Percentiles rank a stretch among this genome's conserved stretches.
These are phyloP conservation scores for Leccinum imitatum DNA, from an alignment of 768 basidiomycete genomes.

Conservation along the genomic window DNA sequence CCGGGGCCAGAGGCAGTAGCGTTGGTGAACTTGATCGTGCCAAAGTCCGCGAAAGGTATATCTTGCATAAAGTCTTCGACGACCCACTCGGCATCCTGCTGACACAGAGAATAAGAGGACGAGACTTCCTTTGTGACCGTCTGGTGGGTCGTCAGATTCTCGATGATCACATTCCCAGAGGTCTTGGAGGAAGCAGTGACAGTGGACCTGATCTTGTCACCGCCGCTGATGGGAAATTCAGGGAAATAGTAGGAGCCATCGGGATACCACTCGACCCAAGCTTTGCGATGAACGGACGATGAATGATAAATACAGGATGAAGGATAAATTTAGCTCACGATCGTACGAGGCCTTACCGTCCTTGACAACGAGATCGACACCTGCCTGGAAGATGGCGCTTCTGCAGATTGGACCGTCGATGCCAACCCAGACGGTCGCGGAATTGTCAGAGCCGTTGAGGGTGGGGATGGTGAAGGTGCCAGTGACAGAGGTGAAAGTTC, in stretches of 20 bases:
- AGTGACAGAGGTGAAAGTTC: neutral
- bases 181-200: neutral
- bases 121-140: neutral
- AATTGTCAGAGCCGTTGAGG: neutral
- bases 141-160: neutral
- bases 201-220: neutral
- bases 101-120: neutral
- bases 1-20: neutral
- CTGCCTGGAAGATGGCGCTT: neutral
- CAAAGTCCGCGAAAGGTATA: neutral
- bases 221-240: neutral
- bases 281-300: neutral
- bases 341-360: neutral
- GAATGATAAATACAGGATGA: neutral
- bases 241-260: neutral
- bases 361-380: neutral
- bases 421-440: neutral
- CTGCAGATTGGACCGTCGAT: neutral
- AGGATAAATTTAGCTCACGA: neutral
- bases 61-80: neutral
- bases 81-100: neutral
- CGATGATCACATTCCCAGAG: neutral
- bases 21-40: neutral
- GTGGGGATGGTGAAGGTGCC: neutral
- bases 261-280: neutral